Evolutionary conservation across 768 basidiomycete species (phyloP), one percentile per base, ranked within the genome.

Genomic region (Kwoniella sp.): DNA sequence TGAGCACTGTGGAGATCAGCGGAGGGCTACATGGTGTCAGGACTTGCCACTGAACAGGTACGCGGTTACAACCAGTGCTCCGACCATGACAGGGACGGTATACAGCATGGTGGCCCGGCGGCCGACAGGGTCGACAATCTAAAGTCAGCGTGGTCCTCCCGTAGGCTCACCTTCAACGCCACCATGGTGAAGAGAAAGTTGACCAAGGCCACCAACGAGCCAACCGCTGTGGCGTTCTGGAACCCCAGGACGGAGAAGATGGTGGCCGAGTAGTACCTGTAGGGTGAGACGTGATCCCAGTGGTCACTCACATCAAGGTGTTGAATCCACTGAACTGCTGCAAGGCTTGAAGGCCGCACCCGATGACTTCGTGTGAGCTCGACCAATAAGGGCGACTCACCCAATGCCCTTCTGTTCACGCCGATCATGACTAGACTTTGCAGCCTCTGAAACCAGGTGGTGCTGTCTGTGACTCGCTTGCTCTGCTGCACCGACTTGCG

Each of bases 311-410:
- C 74, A 75, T 75, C 38, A 88, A 79, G 0, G 87, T 87, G 63
- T 89, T 88, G 78, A 88, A 88, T 1, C 88, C 88, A 56, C 83
- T 88, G 0, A 89, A 78, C 67, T 89, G 88, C 66, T 90, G 88
- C 73, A 83, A 84, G 0, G 84, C 86, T 75, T 89, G 87, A 73
- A 89, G 81, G 37, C 85, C 87, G 65, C 85, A 86, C 9, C 81
- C 84, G 12, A 89, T 78, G 57, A 86, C 85, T 46, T 43, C 14
- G 33, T 39, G 17, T n/a, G 15, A 36, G 40, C 40, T 34, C 6
- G 14, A 11, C n/a, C 29, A 42, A 6, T 10, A 14, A 32, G 4
- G 25, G 3, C 22, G 63, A 86, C 86, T 82, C 44, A 87, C 67
- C 58, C 27, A 69, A 75, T 15, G 86, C 86, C 29, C 85, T 78